phyloP scores from a whole-genome alignment of 768 basidiomycete species.

The Tricholoma bakamatsutake region DNA sequence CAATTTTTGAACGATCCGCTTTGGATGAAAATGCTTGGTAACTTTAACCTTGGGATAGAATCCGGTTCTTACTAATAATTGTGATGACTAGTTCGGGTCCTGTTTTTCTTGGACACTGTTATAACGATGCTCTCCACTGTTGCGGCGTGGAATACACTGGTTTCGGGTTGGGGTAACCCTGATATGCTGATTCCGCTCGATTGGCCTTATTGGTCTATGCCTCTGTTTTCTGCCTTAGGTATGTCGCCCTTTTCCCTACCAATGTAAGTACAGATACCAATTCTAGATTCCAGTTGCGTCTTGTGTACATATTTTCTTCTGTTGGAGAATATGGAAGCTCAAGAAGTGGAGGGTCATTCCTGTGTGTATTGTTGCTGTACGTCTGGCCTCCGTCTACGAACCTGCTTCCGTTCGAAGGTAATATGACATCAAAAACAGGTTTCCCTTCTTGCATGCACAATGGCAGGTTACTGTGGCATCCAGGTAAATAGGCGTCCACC shows the following conservation, averaged over 20 bases:
- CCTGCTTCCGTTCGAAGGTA: neutral
- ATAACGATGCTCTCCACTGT: conserved; percentile 12
- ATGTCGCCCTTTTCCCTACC: neutral
- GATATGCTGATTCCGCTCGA: conserved; percentile 7
- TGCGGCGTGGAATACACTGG: conserved; percentile 13
- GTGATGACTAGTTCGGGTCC: conserved; percentile 11
- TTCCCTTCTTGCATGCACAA: conserved; percentile 1
- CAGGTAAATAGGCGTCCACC: neutral
- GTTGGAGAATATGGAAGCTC: too few species aligned
- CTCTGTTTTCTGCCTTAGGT: conserved; percentile 7
- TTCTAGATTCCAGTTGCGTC: conserved; percentile 5
- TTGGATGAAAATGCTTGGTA: conserved; percentile 11
- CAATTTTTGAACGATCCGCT: conserved; percentile 10
- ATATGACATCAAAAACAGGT: neutral
- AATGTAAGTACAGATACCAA: neutral
- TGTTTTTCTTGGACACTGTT: conserved; percentile 14
- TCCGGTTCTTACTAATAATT: neutral
- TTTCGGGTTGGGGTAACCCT: conserved; percentile 15
- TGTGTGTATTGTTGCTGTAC: conserved; percentile 2
- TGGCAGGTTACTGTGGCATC: conserved; percentile 6
- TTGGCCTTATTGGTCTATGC: conserved; percentile 12
- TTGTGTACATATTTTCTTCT: conserved; percentile 4
- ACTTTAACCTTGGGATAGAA: neutral
- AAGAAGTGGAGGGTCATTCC: neutral
- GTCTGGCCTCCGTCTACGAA: neutral